These are phyloP conservation scores for Coemansia sp. DNA, from an alignment of 192 early-diverging fungal species.

Conservation along the genomic window DNA sequence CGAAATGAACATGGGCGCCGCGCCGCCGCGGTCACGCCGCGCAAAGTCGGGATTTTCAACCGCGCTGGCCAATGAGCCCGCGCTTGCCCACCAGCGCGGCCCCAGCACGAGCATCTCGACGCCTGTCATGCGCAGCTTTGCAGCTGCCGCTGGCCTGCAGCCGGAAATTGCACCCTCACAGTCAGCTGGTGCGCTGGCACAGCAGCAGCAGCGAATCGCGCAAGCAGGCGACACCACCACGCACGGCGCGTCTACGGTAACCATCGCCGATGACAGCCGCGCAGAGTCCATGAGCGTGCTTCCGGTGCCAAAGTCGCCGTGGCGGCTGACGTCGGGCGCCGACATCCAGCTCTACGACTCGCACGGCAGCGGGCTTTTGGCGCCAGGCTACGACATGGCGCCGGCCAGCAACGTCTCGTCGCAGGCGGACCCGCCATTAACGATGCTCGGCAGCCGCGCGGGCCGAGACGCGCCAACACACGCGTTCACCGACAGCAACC, in stretches of 20 bases:
- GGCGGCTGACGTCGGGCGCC: conserved; percentile 14
- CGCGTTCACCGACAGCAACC: conserved; percentile 5
- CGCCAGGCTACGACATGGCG: conserved; percentile 7
- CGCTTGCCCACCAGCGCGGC: background rate
- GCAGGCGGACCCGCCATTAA: conserved; percentile 33
- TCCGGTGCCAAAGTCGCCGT: conserved; percentile 1
- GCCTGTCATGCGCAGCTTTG: conserved; percentile 12
- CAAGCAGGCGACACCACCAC: background rate
- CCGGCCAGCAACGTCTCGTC: conserved; percentile 40
- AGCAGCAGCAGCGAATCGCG: conserved; percentile 18
- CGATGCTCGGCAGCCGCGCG: conserved; percentile 26
- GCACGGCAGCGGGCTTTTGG: background rate
- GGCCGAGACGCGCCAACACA: conserved; percentile 5
- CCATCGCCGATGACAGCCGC: background rate
- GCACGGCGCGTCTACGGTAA: background rate
- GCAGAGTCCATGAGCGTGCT: background rate
- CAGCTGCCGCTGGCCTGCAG: background rate
- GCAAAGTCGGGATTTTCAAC: background rate
- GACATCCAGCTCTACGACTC: conserved; percentile 9
- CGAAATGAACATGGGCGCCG: background rate
- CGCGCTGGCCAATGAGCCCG: background rate
- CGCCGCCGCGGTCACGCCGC: conserved; percentile 6
- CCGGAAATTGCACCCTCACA: conserved; percentile 2
- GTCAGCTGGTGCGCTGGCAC: conserved; percentile 5
- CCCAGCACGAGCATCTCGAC: conserved; percentile 21